A percentile compares a stretch with the other conserved stretches of the same genome.
Conservation (phyloP, 768 basidiomycete genomes). For the Leccinellum albellum region DNA sequence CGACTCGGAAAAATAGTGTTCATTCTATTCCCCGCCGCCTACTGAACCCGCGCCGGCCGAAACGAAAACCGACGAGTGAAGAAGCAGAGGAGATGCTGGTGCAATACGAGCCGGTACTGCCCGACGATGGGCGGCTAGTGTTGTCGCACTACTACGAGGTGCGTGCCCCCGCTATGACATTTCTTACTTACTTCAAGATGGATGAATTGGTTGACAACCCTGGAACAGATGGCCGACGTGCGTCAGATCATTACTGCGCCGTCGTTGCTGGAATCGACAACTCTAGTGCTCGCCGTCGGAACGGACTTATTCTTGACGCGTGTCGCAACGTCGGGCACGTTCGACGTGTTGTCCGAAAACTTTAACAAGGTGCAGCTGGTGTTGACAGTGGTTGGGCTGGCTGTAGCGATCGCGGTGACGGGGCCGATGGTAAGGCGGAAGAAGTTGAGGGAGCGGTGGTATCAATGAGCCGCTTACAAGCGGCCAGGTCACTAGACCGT, state of each 20-base stretch:
- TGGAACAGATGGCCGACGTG: conserved; percentile 62
- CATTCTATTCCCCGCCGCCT: conserved; percentile 68
- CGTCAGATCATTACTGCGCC: conserved; percentile 72
- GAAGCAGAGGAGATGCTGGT: conserved; percentile 85
- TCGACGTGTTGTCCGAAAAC: conserved; percentile 85
- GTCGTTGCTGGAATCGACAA: conserved; percentile 87
- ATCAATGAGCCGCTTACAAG: conserved; percentile 25
- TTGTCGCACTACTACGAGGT: conserved; percentile 58
- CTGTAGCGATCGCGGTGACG: conserved; percentile 71
- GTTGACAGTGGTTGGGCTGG: conserved; percentile 71
- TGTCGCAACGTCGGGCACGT: conserved; percentile 82
- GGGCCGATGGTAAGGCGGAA: conserved; percentile 79
- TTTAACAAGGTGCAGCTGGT: conserved; percentile 94
- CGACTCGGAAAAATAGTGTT: conserved; percentile 70
- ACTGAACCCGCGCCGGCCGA: conserved; percentile 81
- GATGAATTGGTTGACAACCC: background rate
- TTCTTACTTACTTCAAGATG: background rate
- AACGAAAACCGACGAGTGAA: conserved; percentile 64
- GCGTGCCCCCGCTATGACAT: conserved; percentile 24
- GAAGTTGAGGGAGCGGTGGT: conserved; percentile 69
- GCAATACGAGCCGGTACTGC: conserved; percentile 78
- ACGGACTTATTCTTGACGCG: conserved; percentile 88
- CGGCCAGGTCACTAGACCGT: background rate
- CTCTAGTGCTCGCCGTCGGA: conserved; percentile 81
- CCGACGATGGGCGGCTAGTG: conserved; percentile 58